Evolutionary conservation across 169 alveolate genomes (phyloP).

Genomic region (Perkinsus olseni): DNA sequence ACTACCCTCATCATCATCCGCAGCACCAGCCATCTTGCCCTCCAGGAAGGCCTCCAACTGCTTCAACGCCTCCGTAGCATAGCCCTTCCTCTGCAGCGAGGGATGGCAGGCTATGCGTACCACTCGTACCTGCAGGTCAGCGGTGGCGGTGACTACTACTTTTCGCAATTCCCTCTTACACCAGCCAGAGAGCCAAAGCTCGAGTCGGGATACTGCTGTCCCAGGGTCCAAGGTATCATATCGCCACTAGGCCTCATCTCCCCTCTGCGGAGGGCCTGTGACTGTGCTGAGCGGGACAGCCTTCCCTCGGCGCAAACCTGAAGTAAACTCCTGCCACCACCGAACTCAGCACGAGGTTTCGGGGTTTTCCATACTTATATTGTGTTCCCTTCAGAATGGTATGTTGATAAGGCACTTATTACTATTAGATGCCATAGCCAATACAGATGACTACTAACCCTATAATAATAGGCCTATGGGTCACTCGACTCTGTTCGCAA

Average conservation of each 20-base stretch:
- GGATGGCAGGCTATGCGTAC: conserved; percentile 96
- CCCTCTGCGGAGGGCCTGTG: not conserved
- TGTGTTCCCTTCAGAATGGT: too few species aligned
- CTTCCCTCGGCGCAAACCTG: not conserved
- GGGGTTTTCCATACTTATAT: too few species aligned
- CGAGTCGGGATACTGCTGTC: conserved; percentile 83
- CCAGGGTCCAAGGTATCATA: conserved; percentile 89
- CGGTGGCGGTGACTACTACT: not conserved
- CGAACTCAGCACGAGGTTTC: too few species aligned
- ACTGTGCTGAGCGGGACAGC: not conserved
- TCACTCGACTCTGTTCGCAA: too few species aligned
- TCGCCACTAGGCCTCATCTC: conserved; percentile 73
- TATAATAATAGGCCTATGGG: too few species aligned
- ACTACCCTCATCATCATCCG: not conserved
- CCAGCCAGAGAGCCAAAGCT: conserved; percentile 76
- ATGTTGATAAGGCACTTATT: too few species aligned
- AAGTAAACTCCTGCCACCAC: too few species aligned
- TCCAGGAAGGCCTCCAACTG: conserved; percentile 34
- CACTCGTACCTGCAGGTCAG: conserved; percentile 58
- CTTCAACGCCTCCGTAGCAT: conserved; percentile 84
- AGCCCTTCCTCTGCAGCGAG: conserved; percentile 84
- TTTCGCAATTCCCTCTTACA: not conserved
- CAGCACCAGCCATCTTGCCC: not conserved
- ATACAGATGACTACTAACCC: too few species aligned
- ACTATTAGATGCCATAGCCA: too few species aligned